Conservation (phyloP, 139 green algal species). For the Chlamydomonas eustigma region DNA sequence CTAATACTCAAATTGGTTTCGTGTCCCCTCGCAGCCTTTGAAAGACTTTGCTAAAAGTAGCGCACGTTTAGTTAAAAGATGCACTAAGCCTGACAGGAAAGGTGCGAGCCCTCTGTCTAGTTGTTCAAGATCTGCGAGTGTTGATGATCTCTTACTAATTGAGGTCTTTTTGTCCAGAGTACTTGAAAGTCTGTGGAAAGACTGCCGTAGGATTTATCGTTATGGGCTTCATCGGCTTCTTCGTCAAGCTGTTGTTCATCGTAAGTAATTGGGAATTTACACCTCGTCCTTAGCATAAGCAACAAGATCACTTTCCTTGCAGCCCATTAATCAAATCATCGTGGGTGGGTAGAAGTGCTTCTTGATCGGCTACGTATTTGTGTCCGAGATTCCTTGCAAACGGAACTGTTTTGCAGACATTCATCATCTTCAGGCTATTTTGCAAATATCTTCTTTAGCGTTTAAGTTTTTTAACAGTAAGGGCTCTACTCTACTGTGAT, state of each 20-base stretch:
- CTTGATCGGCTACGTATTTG: no score
- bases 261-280: constrained; percentile 32
- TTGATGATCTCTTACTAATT: no score
- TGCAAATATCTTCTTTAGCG: no score
- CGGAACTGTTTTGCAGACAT: no score
- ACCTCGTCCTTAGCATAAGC: neutral
- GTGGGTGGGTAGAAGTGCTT: constrained; percentile 52
- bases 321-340: constrained; percentile 88
- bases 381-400: no score
- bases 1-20: constrained; percentile 21
- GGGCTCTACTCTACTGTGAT: no score
- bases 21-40: constrained; percentile 65
- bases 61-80: constrained; percentile 84
- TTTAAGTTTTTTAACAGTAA: no score
- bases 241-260: constrained; percentile 96
- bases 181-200: constrained; percentile 74
- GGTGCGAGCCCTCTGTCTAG: constrained; percentile 39
- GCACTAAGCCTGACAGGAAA: constrained; percentile 91
- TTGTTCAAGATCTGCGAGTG: neutral
- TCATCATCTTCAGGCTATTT: no score
- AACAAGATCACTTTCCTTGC: constrained; percentile 16
- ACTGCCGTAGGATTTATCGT: constrained; percentile 88
- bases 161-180: constrained; percentile 79
- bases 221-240: constrained; percentile 97
- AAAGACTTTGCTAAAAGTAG: constrained; percentile 90